These are phyloP conservation scores for Chrysosporium queenslandicum DNA, from an alignment of 2,329 filamentous ascomycete species.

Conservation along the genomic window DNA sequence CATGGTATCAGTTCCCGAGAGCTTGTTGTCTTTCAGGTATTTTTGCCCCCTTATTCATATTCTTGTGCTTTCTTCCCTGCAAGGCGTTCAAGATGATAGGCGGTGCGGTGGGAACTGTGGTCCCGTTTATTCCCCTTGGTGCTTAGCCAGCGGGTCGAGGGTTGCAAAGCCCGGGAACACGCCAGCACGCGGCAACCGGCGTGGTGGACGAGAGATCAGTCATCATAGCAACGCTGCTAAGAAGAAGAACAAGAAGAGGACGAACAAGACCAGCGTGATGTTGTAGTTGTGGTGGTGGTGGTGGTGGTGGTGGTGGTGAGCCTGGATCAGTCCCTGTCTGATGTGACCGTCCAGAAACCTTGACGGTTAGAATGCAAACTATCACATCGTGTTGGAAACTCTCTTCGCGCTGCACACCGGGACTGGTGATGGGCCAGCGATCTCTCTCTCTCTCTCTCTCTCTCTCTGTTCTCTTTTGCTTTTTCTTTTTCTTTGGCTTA, in stretches of 20 bases:
- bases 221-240: no score
- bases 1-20: slow-evolving; percentile 4
- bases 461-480: no score
- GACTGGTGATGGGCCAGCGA: not conserved
- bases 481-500: no score
- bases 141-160: not conserved
- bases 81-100: no score
- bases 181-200: not conserved
- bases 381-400: slow-evolving; percentile 9
- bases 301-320: no score
- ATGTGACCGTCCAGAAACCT: slow-evolving; percentile 14
- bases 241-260: not conserved
- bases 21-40: not conserved
- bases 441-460: not conserved
- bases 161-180: not conserved
- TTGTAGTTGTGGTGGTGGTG: no score
- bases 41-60: not conserved
- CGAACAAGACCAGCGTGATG: no score
- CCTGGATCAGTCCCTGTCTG: slow-evolving; percentile 1
- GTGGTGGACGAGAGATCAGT: no score
- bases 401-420: no score
- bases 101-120: not conserved
- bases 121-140: not conserved
- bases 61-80: no score
- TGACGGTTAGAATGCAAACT: slow-evolving; percentile 9